phyloP scores from a whole-genome alignment of 805 yeast genomes.

The Lipomyces orientalis region DNA sequence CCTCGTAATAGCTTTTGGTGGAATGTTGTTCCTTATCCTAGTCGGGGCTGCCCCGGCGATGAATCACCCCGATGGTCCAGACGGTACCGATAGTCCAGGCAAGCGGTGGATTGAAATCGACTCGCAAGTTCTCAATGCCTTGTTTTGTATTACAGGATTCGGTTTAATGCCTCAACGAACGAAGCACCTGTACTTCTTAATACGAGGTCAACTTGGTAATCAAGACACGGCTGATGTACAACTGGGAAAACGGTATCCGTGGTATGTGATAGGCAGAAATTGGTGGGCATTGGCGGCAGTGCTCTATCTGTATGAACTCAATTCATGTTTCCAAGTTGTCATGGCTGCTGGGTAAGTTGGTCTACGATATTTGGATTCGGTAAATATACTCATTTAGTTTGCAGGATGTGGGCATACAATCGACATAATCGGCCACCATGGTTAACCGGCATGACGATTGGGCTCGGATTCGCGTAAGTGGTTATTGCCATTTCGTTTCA shows the following conservation, averaged over 20 bases:
- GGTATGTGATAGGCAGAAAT: constrained; percentile 31
- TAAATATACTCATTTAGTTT: background rate
- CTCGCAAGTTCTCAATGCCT: constrained; percentile 37
- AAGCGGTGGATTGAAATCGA: constrained; percentile 39
- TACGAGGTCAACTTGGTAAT: constrained; percentile 23
- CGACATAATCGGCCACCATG: constrained; percentile 37
- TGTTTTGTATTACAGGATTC: constrained; percentile 38
- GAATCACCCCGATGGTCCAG: constrained; percentile 31
- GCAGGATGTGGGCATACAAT: constrained; percentile 37
- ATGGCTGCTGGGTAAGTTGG: constrained; percentile 33
- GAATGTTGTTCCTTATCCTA: constrained; percentile 37
- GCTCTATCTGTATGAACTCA: constrained; percentile 27
- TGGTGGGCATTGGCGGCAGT: constrained; percentile 30
- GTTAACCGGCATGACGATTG: constrained; percentile 36
- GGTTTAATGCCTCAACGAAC: constrained; percentile 36
- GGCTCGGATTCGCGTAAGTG: constrained; percentile 28
- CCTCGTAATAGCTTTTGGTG: constrained; percentile 38
- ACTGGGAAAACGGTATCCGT: constrained; percentile 24
- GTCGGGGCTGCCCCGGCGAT: constrained; percentile 38
- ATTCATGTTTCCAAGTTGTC: constrained; percentile 35
- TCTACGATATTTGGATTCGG: background rate
- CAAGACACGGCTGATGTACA: constrained; percentile 13
- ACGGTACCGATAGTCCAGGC: constrained; percentile 31
- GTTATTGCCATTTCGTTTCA: background rate
- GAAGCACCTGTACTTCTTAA: constrained; percentile 29